phyloP scores from a whole-genome alignment of 2,329 filamentous ascomycete species.

The Cryphonectria carpinicola region DNA sequence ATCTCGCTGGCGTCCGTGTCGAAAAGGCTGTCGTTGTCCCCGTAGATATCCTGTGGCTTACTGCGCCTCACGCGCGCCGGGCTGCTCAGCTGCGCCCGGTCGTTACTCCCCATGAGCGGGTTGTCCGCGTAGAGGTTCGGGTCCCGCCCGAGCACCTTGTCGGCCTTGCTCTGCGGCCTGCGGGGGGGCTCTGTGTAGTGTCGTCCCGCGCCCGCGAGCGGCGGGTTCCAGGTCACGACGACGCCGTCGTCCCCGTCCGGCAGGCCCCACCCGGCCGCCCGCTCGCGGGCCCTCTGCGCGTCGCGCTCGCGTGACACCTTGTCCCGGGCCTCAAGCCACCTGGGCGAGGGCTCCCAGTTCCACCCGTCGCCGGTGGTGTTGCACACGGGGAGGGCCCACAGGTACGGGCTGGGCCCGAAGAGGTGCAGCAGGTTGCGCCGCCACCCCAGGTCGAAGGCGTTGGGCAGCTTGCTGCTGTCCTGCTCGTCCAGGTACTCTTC shows the following conservation, averaged over 20 bases:
- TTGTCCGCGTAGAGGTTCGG: conserved; percentile 59
- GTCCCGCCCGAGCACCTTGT: conserved; percentile 61
- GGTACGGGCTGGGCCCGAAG: conserved; percentile 71
- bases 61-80: conserved; percentile 48
- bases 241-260: conserved; percentile 36
- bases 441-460: conserved; percentile 91
- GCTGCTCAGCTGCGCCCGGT: conserved; percentile 54
- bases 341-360: conserved; percentile 84
- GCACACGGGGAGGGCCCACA: conserved; percentile 81
- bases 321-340: conserved; percentile 76
- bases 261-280: conserved; percentile 68
- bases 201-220: conserved; percentile 34
- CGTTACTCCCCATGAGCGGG: conserved; percentile 38
- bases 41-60: conserved; percentile 35
- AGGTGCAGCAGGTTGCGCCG: conserved; percentile 78
- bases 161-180: conserved; percentile 57
- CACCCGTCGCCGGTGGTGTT: conserved; percentile 93
- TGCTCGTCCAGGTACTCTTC: conserved; percentile 85
- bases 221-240: conserved; percentile 35
- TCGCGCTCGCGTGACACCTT: conserved; percentile 61
- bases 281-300: conserved; percentile 65
- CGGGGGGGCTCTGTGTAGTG: conserved; percentile 40
- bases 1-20: conserved; percentile 35
- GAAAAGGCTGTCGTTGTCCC: conserved; percentile 38
- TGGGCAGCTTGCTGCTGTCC: conserved; percentile 84